Evolutionary conservation across 73 alveolate species (phyloP).

Genomic region (Paramecium sexaurelia): DNA sequence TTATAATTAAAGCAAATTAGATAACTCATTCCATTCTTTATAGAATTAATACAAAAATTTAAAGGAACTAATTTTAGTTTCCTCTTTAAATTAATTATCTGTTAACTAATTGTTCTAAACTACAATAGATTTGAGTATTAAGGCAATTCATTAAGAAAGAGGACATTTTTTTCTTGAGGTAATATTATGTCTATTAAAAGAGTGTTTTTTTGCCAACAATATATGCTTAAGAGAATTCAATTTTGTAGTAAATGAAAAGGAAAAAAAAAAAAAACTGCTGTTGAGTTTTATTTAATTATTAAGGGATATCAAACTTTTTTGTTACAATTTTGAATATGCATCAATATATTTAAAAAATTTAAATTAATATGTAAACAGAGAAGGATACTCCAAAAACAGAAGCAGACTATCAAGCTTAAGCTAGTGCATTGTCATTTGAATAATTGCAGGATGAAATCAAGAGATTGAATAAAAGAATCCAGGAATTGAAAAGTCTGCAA

Average conservation of each 20-base stretch:
- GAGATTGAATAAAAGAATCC: neutral
- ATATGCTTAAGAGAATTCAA: too few species aligned
- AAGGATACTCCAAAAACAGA: neutral
- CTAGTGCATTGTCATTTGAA: neutral
- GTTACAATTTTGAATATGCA: neutral
- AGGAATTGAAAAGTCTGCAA: neutral
- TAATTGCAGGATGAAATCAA: neutral
- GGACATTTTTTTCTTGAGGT: too few species aligned
- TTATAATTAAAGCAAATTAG: neutral
- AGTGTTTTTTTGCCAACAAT: too few species aligned
- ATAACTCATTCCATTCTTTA: neutral
- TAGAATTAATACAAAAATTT: neutral
- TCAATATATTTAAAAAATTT: neutral
- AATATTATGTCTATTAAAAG: too few species aligned
- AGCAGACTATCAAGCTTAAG: neutral
- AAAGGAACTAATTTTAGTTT: too few species aligned
- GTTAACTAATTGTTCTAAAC: too few species aligned
- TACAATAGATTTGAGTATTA: too few species aligned
- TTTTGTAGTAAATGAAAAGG: too few species aligned
- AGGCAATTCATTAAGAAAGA: too few species aligned
- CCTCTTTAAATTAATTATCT: too few species aligned
- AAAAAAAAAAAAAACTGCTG: too few species aligned
- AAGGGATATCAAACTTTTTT: neutral
- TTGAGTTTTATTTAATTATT: too few species aligned
- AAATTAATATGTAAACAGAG: slow-evolving; percentile 36